phyloP scores from a whole-genome alignment of 192 early-diverging fungal genomes.

The Backusella parvicylindrica region DNA sequence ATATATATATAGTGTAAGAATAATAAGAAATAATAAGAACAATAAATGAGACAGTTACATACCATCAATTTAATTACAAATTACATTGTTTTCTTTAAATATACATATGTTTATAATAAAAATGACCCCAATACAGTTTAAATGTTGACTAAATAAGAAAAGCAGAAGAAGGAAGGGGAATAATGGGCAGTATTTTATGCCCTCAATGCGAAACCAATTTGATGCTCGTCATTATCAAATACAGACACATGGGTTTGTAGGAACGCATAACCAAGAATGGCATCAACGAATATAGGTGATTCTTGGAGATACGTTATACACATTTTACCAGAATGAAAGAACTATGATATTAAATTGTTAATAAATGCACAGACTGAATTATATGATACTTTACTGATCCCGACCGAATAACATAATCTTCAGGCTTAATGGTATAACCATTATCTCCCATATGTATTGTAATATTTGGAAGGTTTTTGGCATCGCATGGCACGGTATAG shows the following conservation, averaged over 20 bases:
- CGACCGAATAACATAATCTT: conserved; percentile 22
- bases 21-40: too few species aligned
- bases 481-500: conserved; percentile 22
- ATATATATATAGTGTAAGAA: too few species aligned
- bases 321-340: neutral
- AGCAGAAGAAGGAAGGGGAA: neutral
- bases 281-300: conserved; percentile 8
- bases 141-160: neutral
- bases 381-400: neutral
- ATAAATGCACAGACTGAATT: neutral
- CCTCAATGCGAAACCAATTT: conserved; percentile 21
- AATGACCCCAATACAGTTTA: neutral
- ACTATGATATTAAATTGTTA: neutral
- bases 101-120: too few species aligned
- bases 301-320: conserved; percentile 30
- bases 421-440: conserved; percentile 6
- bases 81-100: too few species aligned
- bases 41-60: too few species aligned
- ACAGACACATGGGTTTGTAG: conserved; percentile 25
- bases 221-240: conserved; percentile 24
- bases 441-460: conserved; percentile 8
- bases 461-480: conserved; percentile 5
- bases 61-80: too few species aligned
- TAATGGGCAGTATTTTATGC: neutral
- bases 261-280: conserved; percentile 34